A percentile compares a stretch with the other conserved stretches of the same genome.
These are phyloP conservation scores for Russula sp. DNA, from an alignment of 768 basidiomycete species.

Conservation along the genomic window DNA sequence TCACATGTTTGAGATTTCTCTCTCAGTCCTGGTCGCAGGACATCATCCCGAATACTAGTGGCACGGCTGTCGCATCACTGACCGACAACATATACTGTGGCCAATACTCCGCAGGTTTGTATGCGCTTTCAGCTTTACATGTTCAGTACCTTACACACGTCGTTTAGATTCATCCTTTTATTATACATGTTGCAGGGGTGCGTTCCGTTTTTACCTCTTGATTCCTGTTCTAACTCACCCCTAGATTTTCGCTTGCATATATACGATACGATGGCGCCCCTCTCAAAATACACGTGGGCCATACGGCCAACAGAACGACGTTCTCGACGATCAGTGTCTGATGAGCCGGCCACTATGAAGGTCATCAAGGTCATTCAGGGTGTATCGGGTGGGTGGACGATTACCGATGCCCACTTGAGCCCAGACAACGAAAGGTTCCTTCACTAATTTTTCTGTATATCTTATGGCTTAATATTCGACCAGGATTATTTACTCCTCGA, in stretches of 20 bases:
- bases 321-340: constrained; percentile 27
- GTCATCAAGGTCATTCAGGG: constrained; percentile 65
- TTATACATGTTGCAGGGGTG: constrained; percentile 86
- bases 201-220: neutral
- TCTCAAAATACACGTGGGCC: constrained; percentile 23
- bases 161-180: constrained; percentile 77
- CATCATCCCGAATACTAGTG: constrained; percentile 70
- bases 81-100: constrained; percentile 74
- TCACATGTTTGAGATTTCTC: neutral
- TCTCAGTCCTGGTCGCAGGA: constrained; percentile 36
- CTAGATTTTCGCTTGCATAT: constrained; percentile 85
- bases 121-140: neutral
- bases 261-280: constrained; percentile 65
- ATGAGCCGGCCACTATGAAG: constrained; percentile 44
- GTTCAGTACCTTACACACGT: constrained; percentile 2
- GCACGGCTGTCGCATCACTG: constrained; percentile 71
- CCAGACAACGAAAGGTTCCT: constrained; percentile 76
- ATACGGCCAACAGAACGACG: constrained; percentile 11
- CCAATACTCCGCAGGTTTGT: constrained; percentile 67
- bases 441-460: neutral
- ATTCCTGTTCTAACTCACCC: constrained; percentile 1
- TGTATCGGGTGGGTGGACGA: constrained; percentile 78
- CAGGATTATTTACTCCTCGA: constrained; percentile 90
- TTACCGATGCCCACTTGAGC: constrained; percentile 90
- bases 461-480: constrained; percentile 8